Conservation (phyloP, 768 basidiomycete genomes). For the Psilocybe azurescens region DNA sequence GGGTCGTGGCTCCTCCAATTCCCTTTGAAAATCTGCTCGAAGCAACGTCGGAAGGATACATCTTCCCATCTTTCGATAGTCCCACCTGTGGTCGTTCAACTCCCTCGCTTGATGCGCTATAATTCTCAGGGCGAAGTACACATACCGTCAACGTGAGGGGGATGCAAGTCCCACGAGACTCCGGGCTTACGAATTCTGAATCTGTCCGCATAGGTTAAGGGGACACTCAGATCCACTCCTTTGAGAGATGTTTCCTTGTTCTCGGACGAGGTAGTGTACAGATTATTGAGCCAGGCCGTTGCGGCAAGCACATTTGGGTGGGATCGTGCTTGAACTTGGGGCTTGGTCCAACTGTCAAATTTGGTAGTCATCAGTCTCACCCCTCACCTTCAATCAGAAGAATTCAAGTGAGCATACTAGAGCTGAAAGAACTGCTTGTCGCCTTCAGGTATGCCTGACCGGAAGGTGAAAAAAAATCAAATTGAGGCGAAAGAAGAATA, state of each 20-base stretch:
- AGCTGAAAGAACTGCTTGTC: slow-evolving; percentile 78
- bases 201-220: slow-evolving; percentile 74
- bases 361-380: neutral
- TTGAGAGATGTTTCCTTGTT: slow-evolving; percentile 34
- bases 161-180: slow-evolving; percentile 54
- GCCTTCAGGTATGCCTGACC: slow-evolving; percentile 53
- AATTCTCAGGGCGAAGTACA: slow-evolving; percentile 5
- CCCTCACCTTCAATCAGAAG: neutral
- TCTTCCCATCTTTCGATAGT: slow-evolving; percentile 81
- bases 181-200: slow-evolving; percentile 78
- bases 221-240: slow-evolving; percentile 63
- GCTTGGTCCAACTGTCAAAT: slow-evolving; percentile 42
- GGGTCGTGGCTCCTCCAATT: slow-evolving; percentile 72
- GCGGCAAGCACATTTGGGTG: slow-evolving; percentile 68
- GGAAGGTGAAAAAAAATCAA: neutral
- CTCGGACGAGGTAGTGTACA: slow-evolving; percentile 55
- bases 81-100: slow-evolving; percentile 52
- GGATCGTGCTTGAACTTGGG: slow-evolving; percentile 71
- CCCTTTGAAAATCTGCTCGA: slow-evolving; percentile 63
- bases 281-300: slow-evolving; percentile 63
- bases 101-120: neutral
- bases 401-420: slow-evolving; percentile 45
- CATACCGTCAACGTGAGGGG: slow-evolving; percentile 47
- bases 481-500: neutral
- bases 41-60: slow-evolving; percentile 59